Evolutionary conservation across 2,329 filamentous ascomycete species (phyloP), one percentile per base, ranked within the genome.

Genomic region (Fusarium solani-melongenae): DNA sequence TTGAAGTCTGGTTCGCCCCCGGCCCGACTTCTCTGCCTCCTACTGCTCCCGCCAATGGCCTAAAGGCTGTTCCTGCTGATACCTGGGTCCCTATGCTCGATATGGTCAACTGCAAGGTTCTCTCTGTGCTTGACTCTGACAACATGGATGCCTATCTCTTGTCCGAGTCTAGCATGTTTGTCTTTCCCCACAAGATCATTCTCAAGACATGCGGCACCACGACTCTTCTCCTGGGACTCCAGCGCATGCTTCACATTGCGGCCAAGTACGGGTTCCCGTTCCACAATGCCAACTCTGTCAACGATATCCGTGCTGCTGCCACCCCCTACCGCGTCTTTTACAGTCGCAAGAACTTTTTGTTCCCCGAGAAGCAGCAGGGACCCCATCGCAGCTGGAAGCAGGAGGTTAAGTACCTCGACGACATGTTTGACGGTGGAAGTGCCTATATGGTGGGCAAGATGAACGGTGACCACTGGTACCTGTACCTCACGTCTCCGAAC

Each of bases 371-470:
- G 83, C 96, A 99, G 86, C 93, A 90, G 66, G 95, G 95, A 9
- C 96, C 96, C 63, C 96, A 99, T 84, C 93, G 95, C 72, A 98
- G 95, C 91, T 99, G 96, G 96, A 93, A 95, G 77, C 93, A 98
- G 81, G 96, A 99, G 82, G 96, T 98, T 79, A 93, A 92, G 78
- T 97, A 92, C 78, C 88, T 99, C 72, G 96, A 99, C 84, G 92
- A 93, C 81, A 94, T 95, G 83, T 98, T 99, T 81, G 88, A 93
- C 70, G 92, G 94, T 65, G 96, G 96, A 64, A 98, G 96, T 83
- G 96, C 96, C 59, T 99, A 99, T 84, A 98, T 98, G 95, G 97
- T 99, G 75, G 96, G 96, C 80, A 98, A 98, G 86, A 98, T 98
- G 96, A 99, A 99, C 78, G 96, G 96, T 67, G 96, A 99, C 83